phyloP scores from a whole-genome alignment of 129 eudicot species.

The Apium graveolens region DNA sequence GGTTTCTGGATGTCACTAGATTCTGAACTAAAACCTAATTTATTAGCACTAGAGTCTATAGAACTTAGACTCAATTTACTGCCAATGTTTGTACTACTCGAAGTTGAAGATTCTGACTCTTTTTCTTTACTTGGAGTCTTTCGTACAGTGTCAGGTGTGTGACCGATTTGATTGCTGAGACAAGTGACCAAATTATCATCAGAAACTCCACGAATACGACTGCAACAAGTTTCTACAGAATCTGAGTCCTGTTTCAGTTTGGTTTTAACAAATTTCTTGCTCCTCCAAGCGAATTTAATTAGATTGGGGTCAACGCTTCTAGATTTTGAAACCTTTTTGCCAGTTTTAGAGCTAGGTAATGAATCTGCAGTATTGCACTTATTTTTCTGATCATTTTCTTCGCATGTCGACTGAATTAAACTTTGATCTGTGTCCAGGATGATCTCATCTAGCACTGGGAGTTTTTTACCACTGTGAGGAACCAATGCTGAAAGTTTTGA shows the following conservation, averaged over 20 bases:
- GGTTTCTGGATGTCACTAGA: slow-evolving; percentile 13
- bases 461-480: slow-evolving; percentile 30
- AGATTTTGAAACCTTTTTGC: slow-evolving; percentile 12
- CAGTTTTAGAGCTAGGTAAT: slow-evolving; percentile 4
- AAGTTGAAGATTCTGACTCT: slow-evolving; percentile 16
- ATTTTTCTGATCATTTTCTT: slow-evolving; percentile 15
- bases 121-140: slow-evolving; percentile 5
- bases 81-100: slow-evolving; percentile 11
- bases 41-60: slow-evolving; percentile 18
- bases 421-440: slow-evolving; percentile 23
- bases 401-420: slow-evolving; percentile 8
- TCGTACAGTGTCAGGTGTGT: slow-evolving; percentile 10
- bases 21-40: slow-evolving; percentile 13
- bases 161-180: slow-evolving; percentile 11
- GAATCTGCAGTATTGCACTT: slow-evolving; percentile 14
- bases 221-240: slow-evolving; percentile 12
- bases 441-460: slow-evolving; percentile 37
- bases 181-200: slow-evolving; percentile 11
- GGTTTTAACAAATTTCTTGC: slow-evolving; percentile 32
- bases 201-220: slow-evolving; percentile 5
- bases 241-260: slow-evolving; percentile 22
- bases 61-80: slow-evolving; percentile 17
- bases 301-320: slow-evolving; percentile 15
- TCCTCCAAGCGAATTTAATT: slow-evolving; percentile 25
- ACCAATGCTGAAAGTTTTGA: slow-evolving; percentile 30